Conservation (phyloP, 164 flowering plant species). For the Sedum album region DNA sequence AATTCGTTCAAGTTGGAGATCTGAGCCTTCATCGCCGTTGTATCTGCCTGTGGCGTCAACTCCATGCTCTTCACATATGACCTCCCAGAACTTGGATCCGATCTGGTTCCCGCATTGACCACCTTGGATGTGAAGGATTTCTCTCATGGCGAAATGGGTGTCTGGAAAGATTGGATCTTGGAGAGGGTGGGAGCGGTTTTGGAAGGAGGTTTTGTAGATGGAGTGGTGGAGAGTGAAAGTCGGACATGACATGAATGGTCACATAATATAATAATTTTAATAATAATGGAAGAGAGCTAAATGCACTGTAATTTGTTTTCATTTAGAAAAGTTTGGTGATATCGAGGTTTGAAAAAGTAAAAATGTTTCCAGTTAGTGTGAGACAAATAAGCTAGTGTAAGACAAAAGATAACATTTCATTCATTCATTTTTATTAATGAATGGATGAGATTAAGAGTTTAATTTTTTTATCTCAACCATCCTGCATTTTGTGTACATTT, state of each 20-base stretch:
- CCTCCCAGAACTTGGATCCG: conserved; percentile 65
- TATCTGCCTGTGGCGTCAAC: conserved; percentile 47
- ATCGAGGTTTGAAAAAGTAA: too few species aligned
- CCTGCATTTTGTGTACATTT: too few species aligned
- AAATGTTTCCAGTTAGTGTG: too few species aligned
- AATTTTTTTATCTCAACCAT: too few species aligned
- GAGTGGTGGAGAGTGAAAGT: background rate
- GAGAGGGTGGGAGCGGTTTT: background rate
- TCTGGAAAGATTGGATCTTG: background rate
- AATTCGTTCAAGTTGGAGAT: conserved; percentile 42
- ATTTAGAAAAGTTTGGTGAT: too few species aligned
- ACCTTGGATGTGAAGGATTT: conserved; percentile 53
- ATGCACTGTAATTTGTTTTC: too few species aligned
- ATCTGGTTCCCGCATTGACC: conserved; percentile 70
- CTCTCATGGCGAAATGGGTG: conserved; percentile 31
- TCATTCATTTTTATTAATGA: too few species aligned
- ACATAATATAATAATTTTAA: too few species aligned
- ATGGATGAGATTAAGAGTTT: too few species aligned
- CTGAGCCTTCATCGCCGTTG: conserved; percentile 28
- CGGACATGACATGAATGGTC: background rate
- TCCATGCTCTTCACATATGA: conserved; percentile 56
- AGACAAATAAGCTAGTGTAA: too few species aligned
- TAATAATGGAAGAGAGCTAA: too few species aligned
- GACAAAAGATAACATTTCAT: too few species aligned
- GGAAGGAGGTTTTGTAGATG: background rate